A percentile compares a stretch with the other conserved stretches of the same genome.
Conservation (phyloP, 805 yeast species). For the Blastobotrys attinorum region DNA sequence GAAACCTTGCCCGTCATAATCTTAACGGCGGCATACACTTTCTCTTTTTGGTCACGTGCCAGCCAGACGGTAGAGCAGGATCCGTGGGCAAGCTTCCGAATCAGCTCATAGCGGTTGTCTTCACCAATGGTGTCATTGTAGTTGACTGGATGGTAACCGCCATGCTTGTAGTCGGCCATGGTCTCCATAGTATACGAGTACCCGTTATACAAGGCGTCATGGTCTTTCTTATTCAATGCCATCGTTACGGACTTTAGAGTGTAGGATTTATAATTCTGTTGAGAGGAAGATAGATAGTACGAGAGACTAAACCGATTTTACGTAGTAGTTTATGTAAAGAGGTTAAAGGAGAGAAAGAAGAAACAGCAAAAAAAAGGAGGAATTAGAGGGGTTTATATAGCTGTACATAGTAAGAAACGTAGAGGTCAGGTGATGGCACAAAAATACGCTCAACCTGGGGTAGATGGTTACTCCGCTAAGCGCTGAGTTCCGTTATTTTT, state of each 20-base stretch:
- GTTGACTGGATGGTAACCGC: constrained; percentile 4
- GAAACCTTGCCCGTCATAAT: constrained; percentile 4
- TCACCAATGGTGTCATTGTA: constrained; percentile 1
- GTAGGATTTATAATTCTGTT: not conserved
- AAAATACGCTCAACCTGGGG: too few relatives aligned
- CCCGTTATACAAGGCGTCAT: constrained; percentile 2
- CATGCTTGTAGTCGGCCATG: constrained; percentile 5
- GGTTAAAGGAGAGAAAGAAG: not conserved
- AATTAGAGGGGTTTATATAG: not conserved
- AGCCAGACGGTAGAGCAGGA: constrained; percentile 61
- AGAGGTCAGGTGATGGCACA: too few relatives aligned
- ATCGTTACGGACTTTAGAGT: constrained; percentile 1
- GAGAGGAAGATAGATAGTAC: not conserved
- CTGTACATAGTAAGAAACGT: too few relatives aligned
- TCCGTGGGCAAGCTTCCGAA: constrained; percentile 83
- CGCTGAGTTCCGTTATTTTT: too few relatives aligned
- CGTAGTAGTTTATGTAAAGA: not conserved
- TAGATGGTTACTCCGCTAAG: too few relatives aligned
- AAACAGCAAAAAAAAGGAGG: not conserved
- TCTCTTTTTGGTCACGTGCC: not conserved
- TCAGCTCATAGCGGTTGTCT: constrained; percentile 3
- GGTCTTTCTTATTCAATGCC: constrained; percentile 8
- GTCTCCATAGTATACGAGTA: constrained; percentile 3
- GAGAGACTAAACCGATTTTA: not conserved
- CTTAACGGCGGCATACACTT: constrained; percentile 5